phyloP scores from a whole-genome alignment of 257 asterid species.

The Penstemon davidsonii region DNA sequence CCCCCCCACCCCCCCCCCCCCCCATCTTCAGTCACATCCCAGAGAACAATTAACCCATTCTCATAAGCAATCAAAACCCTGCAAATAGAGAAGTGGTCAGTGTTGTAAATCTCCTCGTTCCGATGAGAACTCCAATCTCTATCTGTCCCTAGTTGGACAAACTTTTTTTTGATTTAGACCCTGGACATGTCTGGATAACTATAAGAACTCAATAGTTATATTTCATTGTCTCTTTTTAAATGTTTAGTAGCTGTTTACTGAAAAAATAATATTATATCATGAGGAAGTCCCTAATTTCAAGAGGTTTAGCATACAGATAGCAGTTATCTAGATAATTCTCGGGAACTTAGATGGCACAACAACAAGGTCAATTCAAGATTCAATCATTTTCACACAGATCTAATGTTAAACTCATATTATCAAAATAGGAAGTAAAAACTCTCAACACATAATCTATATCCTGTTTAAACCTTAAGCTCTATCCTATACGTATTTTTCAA shows the following conservation, averaged over 20 bases:
- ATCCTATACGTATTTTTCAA: no score
- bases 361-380: slow-evolving; percentile 9
- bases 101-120: slow-evolving; percentile 11
- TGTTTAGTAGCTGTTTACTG: neutral
- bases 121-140: slow-evolving; percentile 8
- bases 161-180: neutral
- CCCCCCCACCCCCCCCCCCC: no score
- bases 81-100: slow-evolving; percentile 28
- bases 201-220: neutral
- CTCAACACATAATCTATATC: no score
- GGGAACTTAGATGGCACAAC: no score
- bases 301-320: neutral
- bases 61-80: slow-evolving; percentile 93
- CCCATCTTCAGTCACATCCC: slow-evolving; percentile 93
- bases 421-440: neutral
- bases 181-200: neutral
- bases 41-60: slow-evolving; percentile 80
- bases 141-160: slow-evolving; percentile 12
- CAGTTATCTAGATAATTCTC: neutral
- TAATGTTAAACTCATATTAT: neutral
- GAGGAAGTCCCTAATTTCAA: neutral
- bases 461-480: no score
- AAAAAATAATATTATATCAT: no score
- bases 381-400: neutral
- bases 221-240: neutral